Percentiles rank a stretch among this genome's conserved stretches.
phyloP scores from a whole-genome alignment of 139 green algal genomes.

The Asterochloris sp. region DNA sequence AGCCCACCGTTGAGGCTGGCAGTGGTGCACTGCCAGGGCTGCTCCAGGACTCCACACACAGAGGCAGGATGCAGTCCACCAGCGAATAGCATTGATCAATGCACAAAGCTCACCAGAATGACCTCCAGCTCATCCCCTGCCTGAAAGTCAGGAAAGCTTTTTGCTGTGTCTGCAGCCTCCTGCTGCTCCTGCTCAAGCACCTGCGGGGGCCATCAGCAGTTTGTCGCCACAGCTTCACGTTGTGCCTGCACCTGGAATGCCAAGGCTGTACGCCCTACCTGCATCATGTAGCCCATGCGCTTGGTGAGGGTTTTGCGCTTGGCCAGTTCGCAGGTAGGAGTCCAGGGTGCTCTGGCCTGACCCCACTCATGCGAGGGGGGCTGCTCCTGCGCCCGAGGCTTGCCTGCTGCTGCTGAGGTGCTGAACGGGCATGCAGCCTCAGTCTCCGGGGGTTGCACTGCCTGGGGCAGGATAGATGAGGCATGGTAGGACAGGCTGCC shows the following conservation, averaged over 20 bases:
- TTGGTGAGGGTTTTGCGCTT: slow-evolving; percentile 57
- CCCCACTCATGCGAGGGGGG: no score
- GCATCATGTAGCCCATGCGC: slow-evolving; percentile 51
- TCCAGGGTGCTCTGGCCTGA: slow-evolving; percentile 47
- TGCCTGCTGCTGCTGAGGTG: no score
- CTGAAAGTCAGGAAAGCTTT: slow-evolving; percentile 36
- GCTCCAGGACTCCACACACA: no score
- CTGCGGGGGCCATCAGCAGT: slow-evolving; percentile 12
- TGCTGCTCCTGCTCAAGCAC: slow-evolving; percentile 41
- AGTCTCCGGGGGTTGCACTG: no score
- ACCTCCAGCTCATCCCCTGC: slow-evolving; percentile 49
- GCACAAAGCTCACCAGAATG: slow-evolving; percentile 20
- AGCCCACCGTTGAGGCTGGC: no score
- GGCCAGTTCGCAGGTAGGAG: slow-evolving; percentile 40
- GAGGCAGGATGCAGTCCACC: background rate
- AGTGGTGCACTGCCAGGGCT: no score
- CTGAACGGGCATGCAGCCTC: no score
- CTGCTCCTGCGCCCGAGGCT: no score
- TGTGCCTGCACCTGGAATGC: no score
- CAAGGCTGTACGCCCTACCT: slow-evolving; percentile 5
- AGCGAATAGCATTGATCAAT: background rate
- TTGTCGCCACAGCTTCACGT: background rate
- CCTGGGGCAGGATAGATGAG: no score
- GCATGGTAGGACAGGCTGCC: no score
- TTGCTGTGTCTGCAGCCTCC: background rate